A percentile compares a stretch with the other conserved stretches of the same genome.
Conservation (phyloP, 345 rosid genomes). For the Syzygium grande region DNA sequence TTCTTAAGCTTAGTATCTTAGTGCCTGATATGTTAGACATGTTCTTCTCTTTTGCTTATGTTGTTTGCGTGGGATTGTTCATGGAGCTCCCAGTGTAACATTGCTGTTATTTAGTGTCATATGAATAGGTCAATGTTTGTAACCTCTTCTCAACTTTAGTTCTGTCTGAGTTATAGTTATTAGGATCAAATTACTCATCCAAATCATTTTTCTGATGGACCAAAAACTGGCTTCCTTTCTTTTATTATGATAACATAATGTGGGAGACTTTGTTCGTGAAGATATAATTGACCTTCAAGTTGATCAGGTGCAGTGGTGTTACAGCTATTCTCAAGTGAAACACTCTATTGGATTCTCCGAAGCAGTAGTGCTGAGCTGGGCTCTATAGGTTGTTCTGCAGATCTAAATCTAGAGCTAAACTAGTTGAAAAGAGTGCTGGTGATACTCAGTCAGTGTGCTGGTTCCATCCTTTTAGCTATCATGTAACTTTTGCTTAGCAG, state of each 20-base stretch:
- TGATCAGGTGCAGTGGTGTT: neutral
- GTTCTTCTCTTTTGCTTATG: neutral
- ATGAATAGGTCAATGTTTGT: neutral
- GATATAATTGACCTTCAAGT: neutral
- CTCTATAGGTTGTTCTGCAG: neutral
- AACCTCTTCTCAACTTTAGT: neutral
- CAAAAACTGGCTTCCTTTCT: neutral
- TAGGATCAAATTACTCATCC: neutral
- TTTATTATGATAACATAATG: neutral
- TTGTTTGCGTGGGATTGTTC: neutral
- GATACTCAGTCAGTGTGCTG: neutral
- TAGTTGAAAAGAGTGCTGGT: neutral
- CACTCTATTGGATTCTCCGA: neutral
- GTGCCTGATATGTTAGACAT: neutral
- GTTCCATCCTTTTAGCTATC: neutral
- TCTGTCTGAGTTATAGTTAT: neutral
- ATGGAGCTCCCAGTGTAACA: neutral
- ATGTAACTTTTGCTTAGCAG: neutral
- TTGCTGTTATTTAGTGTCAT: neutral
- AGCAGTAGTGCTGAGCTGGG: neutral
- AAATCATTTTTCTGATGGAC: neutral
- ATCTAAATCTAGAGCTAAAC: neutral
- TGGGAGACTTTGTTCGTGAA: neutral
- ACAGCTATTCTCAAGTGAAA: neutral
- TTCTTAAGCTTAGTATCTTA: neutral